Evolutionary conservation across 2,329 filamentous ascomycete genomes (phyloP).

Genomic region (Magnaporthiopsis incrustans): DNA sequence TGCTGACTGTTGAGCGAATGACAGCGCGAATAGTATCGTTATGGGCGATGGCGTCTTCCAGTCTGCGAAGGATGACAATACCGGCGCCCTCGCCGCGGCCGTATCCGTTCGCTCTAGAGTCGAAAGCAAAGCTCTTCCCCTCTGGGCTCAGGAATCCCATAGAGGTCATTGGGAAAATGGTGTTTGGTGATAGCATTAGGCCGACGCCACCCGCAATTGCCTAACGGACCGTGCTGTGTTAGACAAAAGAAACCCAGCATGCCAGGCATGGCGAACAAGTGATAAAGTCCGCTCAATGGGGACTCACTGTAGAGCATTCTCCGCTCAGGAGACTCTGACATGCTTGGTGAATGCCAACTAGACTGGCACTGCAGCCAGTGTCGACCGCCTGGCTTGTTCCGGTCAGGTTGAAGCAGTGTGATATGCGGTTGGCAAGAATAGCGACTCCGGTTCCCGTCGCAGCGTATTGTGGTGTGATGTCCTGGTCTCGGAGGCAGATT

Average conservation of each 20-base stretch:
- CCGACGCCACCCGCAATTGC: slow-evolving; percentile 43
- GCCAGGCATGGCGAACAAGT: too few species aligned
- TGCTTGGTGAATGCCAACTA: slow-evolving; percentile 46
- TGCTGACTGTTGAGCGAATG: slow-evolving; percentile 44
- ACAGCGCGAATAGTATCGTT: slow-evolving; percentile 51
- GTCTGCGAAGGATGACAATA: slow-evolving; percentile 50
- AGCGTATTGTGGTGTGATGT: slow-evolving; percentile 41
- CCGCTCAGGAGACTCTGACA: slow-evolving; percentile 38
- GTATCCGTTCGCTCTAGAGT: slow-evolving; percentile 54
- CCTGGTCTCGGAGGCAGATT: slow-evolving; percentile 39
- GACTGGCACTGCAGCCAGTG: slow-evolving; percentile 49
- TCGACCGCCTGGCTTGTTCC: slow-evolving; percentile 51
- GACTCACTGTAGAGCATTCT: slow-evolving; percentile 31
- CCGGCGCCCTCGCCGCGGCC: slow-evolving; percentile 56
- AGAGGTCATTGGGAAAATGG: slow-evolving; percentile 48
- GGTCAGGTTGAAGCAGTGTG: slow-evolving; percentile 45
- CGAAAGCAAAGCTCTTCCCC: slow-evolving; percentile 46
- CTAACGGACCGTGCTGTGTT: slow-evolving; percentile 17
- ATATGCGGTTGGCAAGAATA: slow-evolving; percentile 48
- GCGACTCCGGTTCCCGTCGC: slow-evolving; percentile 45
- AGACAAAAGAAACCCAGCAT: too few species aligned
- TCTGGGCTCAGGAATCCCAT: slow-evolving; percentile 44
- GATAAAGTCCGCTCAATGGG: neutral
- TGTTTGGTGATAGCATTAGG: slow-evolving; percentile 45
- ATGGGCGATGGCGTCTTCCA: slow-evolving; percentile 48